phyloP scores from a whole-genome alignment of 192 early-diverging fungal genomes.

The Entomortierella lignicola region DNA sequence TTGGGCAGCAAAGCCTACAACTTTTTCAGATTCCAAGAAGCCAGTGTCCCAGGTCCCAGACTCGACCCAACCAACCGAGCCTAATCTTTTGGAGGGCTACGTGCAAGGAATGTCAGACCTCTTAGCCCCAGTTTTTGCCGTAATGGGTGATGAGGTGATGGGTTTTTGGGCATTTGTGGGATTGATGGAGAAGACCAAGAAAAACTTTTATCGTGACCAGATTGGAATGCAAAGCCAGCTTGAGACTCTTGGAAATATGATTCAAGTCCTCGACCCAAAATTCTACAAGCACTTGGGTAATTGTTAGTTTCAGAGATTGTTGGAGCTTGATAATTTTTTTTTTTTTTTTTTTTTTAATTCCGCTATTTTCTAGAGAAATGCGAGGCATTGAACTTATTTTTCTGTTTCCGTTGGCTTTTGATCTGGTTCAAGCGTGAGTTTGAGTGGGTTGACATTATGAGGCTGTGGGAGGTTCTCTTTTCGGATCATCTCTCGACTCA shows the following conservation, averaged over 20 bases:
- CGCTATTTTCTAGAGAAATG: conserved; percentile 61
- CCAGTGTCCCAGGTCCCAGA: neutral
- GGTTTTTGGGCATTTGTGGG: conserved; percentile 94
- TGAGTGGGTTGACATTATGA: conserved; percentile 81
- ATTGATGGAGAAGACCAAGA: conserved; percentile 92
- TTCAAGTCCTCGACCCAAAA: conserved; percentile 89
- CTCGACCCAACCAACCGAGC: conserved; percentile 7
- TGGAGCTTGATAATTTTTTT: neutral
- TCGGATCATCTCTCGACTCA: conserved; percentile 78
- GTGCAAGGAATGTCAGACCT: conserved; percentile 99
- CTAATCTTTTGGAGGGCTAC: conserved; percentile 70
- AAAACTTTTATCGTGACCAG: conserved; percentile 94
- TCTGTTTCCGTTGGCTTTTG: conserved; percentile 98
- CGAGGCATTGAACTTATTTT: conserved; percentile 94
- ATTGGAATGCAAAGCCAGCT: conserved; percentile 94
- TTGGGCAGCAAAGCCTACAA: conserved; percentile 45
- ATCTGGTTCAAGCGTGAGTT: conserved; percentile 99
- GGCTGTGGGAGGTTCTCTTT: conserved; percentile 92
- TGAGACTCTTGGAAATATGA: conserved; percentile 78
- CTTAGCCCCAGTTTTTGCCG: conserved; percentile 87
- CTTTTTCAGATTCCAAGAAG: neutral
- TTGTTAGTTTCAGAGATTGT: too few species aligned
- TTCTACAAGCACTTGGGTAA: conserved; percentile 86
- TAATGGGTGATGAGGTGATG: conserved; percentile 88
- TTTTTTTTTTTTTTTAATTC: too few species aligned